Evolutionary conservation across 345 rosid species (phyloP), one percentile per base, ranked within the genome.

Genomic region (Microthlaspi erraticum): DNA sequence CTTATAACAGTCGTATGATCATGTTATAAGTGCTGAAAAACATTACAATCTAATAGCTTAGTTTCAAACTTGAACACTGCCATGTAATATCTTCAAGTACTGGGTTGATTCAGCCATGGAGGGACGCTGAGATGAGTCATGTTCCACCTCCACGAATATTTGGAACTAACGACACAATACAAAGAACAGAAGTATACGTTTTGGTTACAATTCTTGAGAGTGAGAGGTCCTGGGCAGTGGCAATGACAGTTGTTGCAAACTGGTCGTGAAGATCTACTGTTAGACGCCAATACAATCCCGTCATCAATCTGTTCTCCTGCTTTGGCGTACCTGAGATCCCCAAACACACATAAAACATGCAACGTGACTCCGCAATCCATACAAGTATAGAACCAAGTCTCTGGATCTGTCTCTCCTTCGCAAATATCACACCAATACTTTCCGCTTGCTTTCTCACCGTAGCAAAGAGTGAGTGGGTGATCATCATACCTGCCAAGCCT

Each of bases 311-410:
- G 51, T 16, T 12, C 12, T 48, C 36, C 45, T 42, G 59, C 5
- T 9, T 37, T 51, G 1, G 38, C 8, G 23, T 51, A 51, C 29
- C 23, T 65, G 20, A 65, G 0, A 37, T 65, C 11, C 11, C 59
- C 23, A 50, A 50, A 6, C 5, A 50, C 59, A 49, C 58, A 36
- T 0, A 13, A 36, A 2, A 64, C 8, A 64, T 64, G 69, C n/a
- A 64, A 1, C 36, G 69, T 8, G 20, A 64, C 46, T 3, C 19
- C 19, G 0, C 69, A 36, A 20, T 64, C 26, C 5, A 9, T 3
- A 45, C 70, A 50, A n/a, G 59, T 65, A 12, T 65, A 46, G 44
- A 63, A 48, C 68, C 56, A 63, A 32, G 13, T 63, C 18, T 63
- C 0, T 48, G 68, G 44, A 11, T 48, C 8, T 12, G 33, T 46